Evolutionary conservation across 148 eudicot genomes (phyloP).

Genomic region (Spergularia marina): DNA sequence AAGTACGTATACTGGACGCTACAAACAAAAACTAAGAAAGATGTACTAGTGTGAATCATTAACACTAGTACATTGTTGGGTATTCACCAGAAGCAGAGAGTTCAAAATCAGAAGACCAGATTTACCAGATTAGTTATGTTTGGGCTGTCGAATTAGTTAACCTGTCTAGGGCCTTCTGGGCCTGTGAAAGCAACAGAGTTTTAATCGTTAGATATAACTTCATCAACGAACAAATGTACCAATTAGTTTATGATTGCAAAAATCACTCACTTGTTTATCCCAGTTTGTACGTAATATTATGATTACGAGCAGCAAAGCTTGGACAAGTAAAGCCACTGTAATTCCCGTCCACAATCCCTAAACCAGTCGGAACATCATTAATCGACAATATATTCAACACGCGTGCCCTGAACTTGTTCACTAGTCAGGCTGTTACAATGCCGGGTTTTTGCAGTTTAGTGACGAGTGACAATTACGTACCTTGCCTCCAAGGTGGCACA

Average conservation of each 20-base stretch:
- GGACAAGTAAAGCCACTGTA: slow-evolving; percentile 44
- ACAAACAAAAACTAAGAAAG: too few species aligned
- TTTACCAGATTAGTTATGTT: too few species aligned
- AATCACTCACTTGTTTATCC: slow-evolving; percentile 47
- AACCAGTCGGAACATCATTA: too few species aligned
- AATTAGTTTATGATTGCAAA: too few species aligned
- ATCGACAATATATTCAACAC: too few species aligned
- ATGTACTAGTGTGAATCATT: too few species aligned
- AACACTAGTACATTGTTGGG: too few species aligned
- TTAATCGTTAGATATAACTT: slow-evolving; percentile 1
- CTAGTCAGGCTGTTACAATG: too few species aligned
- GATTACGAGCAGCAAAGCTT: slow-evolving; percentile 41
- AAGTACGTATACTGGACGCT: too few species aligned
- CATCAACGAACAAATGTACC: neutral
- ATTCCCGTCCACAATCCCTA: slow-evolving; percentile 71
- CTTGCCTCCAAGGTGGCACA: slow-evolving; percentile 34
- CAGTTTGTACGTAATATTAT: slow-evolving; percentile 53
- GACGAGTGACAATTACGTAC: neutral
- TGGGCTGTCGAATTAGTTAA: slow-evolving; percentile 24
- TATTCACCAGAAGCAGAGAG: too few species aligned
- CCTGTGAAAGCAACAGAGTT: slow-evolving; percentile 28
- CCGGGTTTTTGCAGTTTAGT: neutral
- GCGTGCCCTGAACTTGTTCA: too few species aligned
- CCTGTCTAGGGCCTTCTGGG: slow-evolving; percentile 46
- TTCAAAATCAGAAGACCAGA: too few species aligned